Evolutionary conservation across 2,329 filamentous ascomycete genomes (phyloP), one percentile per base, ranked within the genome.

Genomic region (Septoria linicola): DNA sequence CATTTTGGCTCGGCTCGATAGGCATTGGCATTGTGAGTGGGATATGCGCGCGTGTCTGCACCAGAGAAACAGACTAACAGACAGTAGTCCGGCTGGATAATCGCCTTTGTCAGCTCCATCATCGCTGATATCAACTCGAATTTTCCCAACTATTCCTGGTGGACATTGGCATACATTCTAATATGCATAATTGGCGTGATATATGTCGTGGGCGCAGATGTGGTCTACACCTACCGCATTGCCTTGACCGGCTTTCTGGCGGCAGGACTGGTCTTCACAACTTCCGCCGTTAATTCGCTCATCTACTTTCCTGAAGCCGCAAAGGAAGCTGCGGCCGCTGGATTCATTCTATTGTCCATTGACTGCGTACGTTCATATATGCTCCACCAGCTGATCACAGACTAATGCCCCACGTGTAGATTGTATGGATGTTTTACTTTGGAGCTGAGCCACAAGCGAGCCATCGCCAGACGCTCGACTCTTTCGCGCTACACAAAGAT

Each of bases 361-460:
- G 84, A 96, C 49, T 83, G 87, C 62, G 91, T 96, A 81, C 66
- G 88, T 77, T 21, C 10, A 27, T 16, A 27, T 3, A 21, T 17
- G 13, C 5, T 19, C 16, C 10, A 8, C 8, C 3, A 19, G 13
- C 17, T 4, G 20, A 5, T 13, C 8, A 20, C 10, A 13, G 2
- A n/a, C 36, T 39, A 21, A 39, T 11, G 7, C 19, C 13, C 36
- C 21, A 4, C 21, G 4, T 20, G 21, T 63, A 96, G 91, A 88
- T 96, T 63, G 82, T 97, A 53, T 99, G 93, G 93, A 96, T 96
- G 62, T 95, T 97, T 73, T 97, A 97, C 77, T 99, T 96, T 66
- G 93, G 93, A 64, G 96, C 92, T 2, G 87, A 90, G 14, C 90
- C 92, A 1, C 88, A 89, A 35, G 88, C 91, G 13, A 82, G 85